A percentile compares a stretch with the other conserved stretches of the same genome.
phyloP scores from a whole-genome alignment of 1,284 basidiomycete species.

The Apiotrichum montevideense region DNA sequence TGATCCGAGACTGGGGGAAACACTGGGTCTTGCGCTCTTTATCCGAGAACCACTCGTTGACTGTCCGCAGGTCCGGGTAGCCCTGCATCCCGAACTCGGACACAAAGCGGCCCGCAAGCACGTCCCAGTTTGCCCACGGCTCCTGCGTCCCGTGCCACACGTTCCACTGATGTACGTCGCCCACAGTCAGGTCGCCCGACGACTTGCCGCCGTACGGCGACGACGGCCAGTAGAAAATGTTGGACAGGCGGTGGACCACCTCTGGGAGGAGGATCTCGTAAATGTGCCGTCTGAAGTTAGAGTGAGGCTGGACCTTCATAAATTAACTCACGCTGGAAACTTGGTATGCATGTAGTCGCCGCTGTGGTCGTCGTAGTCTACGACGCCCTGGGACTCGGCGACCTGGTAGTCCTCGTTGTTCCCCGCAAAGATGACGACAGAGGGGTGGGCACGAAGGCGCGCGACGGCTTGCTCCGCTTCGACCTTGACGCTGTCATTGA shows the following conservation, averaged over 20 bases:
- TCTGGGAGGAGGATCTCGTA: slow-evolving; percentile 75
- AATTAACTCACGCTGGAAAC: slow-evolving; percentile 59
- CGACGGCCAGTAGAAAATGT: slow-evolving; percentile 71
- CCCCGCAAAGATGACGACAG: slow-evolving; percentile 77
- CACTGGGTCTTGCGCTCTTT: slow-evolving; percentile 52
- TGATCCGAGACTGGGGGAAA: slow-evolving; percentile 77
- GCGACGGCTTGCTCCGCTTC: slow-evolving; percentile 51
- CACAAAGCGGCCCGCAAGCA: slow-evolving; percentile 74
- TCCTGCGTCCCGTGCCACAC: slow-evolving; percentile 82
- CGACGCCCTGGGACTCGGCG: slow-evolving; percentile 66
- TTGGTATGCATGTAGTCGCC: slow-evolving; percentile 74
- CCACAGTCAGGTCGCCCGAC: slow-evolving; percentile 67
- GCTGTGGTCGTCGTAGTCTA: slow-evolving; percentile 72
- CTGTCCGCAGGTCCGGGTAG: slow-evolving; percentile 74
- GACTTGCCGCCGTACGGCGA: slow-evolving; percentile 78
- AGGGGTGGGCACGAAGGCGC: slow-evolving; percentile 50
- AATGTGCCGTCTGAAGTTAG: slow-evolving; percentile 57
- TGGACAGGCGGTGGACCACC: slow-evolving; percentile 59
- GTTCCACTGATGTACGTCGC: slow-evolving; percentile 86
- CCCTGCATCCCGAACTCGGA: slow-evolving; percentile 55
- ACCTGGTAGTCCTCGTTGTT: slow-evolving; percentile 73
- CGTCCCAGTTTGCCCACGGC: slow-evolving; percentile 84
- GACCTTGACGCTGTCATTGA: slow-evolving; percentile 47
- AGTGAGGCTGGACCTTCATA: background rate
- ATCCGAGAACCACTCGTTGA: slow-evolving; percentile 61